A percentile compares a stretch with the other conserved stretches of the same genome.
Conservation (phyloP, 139 green algal species). For the Chlorella sp. region DNA sequence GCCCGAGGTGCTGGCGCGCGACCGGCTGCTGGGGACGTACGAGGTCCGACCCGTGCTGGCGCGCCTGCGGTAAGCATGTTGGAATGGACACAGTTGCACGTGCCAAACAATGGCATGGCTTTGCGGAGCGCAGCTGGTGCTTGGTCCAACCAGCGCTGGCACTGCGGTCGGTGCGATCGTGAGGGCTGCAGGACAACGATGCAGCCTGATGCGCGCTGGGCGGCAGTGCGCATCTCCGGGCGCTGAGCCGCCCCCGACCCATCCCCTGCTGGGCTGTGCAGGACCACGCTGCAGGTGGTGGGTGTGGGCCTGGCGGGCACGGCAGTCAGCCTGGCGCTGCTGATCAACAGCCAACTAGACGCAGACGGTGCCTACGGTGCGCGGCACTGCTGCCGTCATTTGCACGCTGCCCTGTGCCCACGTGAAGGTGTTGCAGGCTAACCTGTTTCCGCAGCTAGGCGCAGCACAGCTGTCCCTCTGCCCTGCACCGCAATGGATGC, state of each 20-base stretch:
- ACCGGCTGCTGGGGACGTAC: slow-evolving; percentile 74
- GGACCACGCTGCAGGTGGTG: slow-evolving; percentile 59
- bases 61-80: slow-evolving; percentile 39
- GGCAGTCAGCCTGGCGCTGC: slow-evolving; percentile 51
- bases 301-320: slow-evolving; percentile 53
- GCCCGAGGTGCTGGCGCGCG: slow-evolving; percentile 81
- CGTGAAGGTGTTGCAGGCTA: not conserved
- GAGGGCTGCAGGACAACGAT: no score
- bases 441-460: not conserved
- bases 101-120: no score
- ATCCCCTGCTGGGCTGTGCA: not conserved
- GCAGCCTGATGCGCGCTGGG: no score
- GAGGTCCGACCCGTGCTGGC: slow-evolving; percentile 58
- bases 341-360: slow-evolving; percentile 59
- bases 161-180: no score
- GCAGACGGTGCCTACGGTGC: slow-evolving; percentile 65
- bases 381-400: not conserved
- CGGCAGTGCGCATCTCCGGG: no score
- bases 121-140: no score
- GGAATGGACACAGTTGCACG: no score
- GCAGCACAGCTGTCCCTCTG: not conserved
- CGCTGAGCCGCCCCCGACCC: not conserved
- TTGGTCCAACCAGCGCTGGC: no score
- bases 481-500: not conserved
- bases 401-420: no score